Conservation (phyloP, 768 basidiomycete species). For the Sarcodon sp. region DNA sequence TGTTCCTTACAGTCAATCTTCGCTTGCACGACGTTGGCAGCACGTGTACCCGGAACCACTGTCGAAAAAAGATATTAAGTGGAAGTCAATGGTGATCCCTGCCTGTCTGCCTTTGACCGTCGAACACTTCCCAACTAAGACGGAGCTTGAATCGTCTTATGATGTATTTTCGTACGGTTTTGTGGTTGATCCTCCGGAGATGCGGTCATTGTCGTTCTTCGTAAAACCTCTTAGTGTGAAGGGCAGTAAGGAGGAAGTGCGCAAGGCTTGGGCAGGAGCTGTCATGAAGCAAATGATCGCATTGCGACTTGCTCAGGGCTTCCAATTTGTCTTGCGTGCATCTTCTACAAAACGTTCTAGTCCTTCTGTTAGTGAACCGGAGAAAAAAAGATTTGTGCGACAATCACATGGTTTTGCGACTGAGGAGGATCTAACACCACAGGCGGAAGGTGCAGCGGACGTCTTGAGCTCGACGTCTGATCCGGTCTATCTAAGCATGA, state of each 20-base stretch:
- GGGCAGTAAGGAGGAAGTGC: constrained; percentile 38
- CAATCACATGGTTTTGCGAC: constrained; percentile 34
- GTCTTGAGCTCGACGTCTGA: constrained; percentile 45
- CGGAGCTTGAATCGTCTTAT: constrained; percentile 66
- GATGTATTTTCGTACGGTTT: constrained; percentile 84
- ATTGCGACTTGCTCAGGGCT: constrained; percentile 84
- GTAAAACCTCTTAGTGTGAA: constrained; percentile 47
- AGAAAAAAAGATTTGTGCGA: constrained; percentile 11
- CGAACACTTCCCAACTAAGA: constrained; percentile 70
- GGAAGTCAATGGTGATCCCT: constrained; percentile 79
- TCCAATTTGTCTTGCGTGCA: constrained; percentile 75
- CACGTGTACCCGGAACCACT: constrained; percentile 65
- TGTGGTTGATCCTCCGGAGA: constrained; percentile 72
- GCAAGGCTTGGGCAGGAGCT: constrained; percentile 60
- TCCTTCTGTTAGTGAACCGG: constrained; percentile 9
- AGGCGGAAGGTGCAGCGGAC: constrained; percentile 52
- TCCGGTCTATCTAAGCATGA: constrained; percentile 87
- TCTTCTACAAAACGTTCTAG: constrained; percentile 18
- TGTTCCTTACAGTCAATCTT: constrained; percentile 50
- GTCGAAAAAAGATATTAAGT: constrained; percentile 83
- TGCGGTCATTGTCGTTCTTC: constrained; percentile 81
- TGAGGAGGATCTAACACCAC: constrained; percentile 39
- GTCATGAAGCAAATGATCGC: constrained; percentile 93
- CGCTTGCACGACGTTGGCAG: constrained; percentile 83
- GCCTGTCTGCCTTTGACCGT: constrained; percentile 84